Evolutionary conservation across 805 yeast genomes (phyloP).

Genomic region (Martiniozyma abietophila): DNA sequence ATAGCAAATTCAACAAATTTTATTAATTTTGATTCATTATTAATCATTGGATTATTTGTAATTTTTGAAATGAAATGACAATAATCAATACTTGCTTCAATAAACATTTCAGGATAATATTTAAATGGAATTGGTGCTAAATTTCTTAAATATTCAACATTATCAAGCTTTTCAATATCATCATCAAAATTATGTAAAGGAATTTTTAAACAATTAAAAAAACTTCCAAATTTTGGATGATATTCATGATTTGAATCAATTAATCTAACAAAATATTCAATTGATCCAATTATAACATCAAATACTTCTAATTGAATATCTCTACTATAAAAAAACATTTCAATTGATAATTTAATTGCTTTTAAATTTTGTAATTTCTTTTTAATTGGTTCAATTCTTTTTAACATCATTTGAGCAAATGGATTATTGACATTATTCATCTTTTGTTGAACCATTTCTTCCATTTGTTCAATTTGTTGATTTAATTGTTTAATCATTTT

Average conservation of each 20-base stretch:
- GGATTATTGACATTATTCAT: constrained; percentile 18
- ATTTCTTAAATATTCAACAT: constrained; percentile 57
- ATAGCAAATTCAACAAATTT: constrained; percentile 64
- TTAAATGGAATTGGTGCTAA: constrained; percentile 70
- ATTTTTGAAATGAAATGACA: constrained; percentile 52
- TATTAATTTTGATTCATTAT: constrained; percentile 41
- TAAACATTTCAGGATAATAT: constrained; percentile 73
- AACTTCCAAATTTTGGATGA: constrained; percentile 33
- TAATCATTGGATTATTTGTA: constrained; percentile 47
- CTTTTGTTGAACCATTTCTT: constrained; percentile 25
- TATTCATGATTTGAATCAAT: constrained; percentile 64
- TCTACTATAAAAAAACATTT: constrained; percentile 51
- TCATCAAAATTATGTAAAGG: constrained; percentile 53
- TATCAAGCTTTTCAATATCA: constrained; percentile 61
- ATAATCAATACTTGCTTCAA: constrained; percentile 76
- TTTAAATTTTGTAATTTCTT: constrained; percentile 28
- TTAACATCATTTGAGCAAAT: constrained; percentile 20
- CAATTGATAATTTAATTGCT: constrained; percentile 47
- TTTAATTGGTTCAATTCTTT: constrained; percentile 25
- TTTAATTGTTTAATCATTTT: constrained; percentile 39
- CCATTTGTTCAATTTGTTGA: constrained; percentile 46
- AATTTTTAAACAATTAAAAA: constrained; percentile 29
- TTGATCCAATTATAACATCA: constrained; percentile 70
- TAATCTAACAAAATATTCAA: constrained; percentile 58
- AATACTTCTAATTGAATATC: constrained; percentile 55